Evolutionary conservation across 495 filamentous ascomycete genomes (phyloP).

Genomic region (Neurospora hispaniola): DNA sequence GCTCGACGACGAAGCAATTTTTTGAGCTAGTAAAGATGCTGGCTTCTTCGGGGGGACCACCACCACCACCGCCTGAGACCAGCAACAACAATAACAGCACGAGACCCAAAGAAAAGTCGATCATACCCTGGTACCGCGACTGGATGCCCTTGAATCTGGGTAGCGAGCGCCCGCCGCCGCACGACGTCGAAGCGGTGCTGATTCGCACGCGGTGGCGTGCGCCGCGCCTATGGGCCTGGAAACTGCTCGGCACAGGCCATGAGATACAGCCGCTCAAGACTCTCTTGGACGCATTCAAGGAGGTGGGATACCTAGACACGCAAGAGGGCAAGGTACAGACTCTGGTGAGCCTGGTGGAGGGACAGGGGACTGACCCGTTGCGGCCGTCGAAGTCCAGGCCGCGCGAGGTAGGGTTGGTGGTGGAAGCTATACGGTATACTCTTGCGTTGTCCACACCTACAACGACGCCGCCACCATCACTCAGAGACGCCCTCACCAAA

Average conservation of each 20-base stretch:
- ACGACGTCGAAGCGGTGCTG: background rate
- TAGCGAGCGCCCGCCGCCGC: background rate
- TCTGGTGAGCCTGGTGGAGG: background rate
- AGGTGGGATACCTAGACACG: background rate
- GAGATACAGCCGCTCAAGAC: background rate
- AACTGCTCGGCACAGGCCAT: background rate
- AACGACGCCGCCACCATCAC: background rate
- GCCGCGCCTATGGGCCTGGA: background rate
- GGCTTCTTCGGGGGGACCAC: too few relatives aligned
- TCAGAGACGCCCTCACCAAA: background rate
- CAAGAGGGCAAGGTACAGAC: background rate
- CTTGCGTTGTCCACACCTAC: background rate
- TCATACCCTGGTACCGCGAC: too few relatives aligned
- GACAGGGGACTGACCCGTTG: background rate
- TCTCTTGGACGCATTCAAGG: background rate
- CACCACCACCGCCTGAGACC: too few relatives aligned
- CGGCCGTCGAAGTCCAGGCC: background rate
- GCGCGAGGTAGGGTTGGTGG: background rate
- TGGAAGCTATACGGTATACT: background rate
- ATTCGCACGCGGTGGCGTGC: background rate
- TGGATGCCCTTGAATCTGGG: too few relatives aligned
- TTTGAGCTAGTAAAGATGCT: too few relatives aligned
- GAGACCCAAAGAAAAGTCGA: too few relatives aligned
- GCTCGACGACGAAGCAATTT: too few relatives aligned
- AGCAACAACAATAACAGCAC: too few relatives aligned